These are phyloP conservation scores for Kandelia obovata DNA, from an alignment of 345 rosid genomes.

Conservation along the genomic window DNA sequence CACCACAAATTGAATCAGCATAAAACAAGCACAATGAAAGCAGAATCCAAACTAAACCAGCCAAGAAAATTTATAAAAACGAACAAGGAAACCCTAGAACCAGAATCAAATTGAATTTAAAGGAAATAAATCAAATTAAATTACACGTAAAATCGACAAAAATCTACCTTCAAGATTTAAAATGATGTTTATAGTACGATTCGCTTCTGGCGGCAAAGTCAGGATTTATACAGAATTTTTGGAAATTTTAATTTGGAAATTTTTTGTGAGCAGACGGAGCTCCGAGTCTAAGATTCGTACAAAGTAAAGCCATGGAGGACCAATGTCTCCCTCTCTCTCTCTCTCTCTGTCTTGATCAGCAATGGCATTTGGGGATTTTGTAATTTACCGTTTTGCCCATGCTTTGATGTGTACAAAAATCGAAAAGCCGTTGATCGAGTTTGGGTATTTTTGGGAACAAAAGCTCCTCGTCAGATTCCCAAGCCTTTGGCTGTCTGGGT, in stretches of 20 bases:
- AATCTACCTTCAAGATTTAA: no score
- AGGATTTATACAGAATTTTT: conserved; percentile 7
- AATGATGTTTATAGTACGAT: no score
- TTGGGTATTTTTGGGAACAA: background rate
- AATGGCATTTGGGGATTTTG: conserved; percentile 36
- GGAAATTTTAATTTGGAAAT: conserved; percentile 26
- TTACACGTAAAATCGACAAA: no score
- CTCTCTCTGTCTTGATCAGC: conserved; percentile 79
- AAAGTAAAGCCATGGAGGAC: background rate
- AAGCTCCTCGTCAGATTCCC: background rate
- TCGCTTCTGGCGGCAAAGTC: conserved; percentile 3
- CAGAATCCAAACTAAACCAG: conserved; percentile 20
- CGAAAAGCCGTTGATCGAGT: background rate
- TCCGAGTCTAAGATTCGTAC: conserved; percentile 49
- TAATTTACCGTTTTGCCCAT: conserved; percentile 48
- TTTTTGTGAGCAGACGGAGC: conserved; percentile 21
- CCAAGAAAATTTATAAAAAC: background rate
- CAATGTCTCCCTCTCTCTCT: conserved; percentile 20
- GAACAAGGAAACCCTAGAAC: conserved; percentile 32
- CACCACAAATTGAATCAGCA: conserved; percentile 36
- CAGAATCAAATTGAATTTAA: conserved; percentile 32
- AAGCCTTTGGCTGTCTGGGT: no score
- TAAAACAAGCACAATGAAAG: conserved; percentile 24
- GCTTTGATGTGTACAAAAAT: background rate
- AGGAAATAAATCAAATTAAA: background rate